Evolutionary conservation across 2,329 filamentous ascomycete genomes (phyloP), one percentile per base, ranked within the genome.

Genomic region (Monilinia polystroma): DNA sequence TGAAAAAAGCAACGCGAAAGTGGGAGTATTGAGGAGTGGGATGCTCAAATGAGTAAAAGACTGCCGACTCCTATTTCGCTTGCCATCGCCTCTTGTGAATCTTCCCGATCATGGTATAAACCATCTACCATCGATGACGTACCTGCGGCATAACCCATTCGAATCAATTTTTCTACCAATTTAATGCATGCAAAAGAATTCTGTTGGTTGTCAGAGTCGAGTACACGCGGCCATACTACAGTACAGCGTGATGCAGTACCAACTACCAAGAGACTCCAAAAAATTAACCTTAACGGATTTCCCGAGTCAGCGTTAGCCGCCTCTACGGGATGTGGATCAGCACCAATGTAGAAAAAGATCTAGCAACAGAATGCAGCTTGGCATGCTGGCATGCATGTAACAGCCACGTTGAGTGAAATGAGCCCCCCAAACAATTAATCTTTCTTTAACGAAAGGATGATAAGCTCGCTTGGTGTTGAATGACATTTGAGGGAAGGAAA

Each of bases 361-460:
- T 60, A 41, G 51, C 58, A 60, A n/a, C 45, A 60, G 29, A 12
- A 14, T n/a, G 32, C 29, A 51, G 57, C 20, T 51, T 38, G 57
- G 57, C 57, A 29, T 38, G 29, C 16, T 60, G 29, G 29, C 14
- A 60, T 49, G 29, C 14, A 60, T 32, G n/a, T n/a, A n/a, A n/a
- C 32, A 35, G 58, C 45, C 58, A 51, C 57, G 45, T 49, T 60
- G 29, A 23, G 26, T 35, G 56, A 59, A 43, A 60, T 49, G 29
- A 18, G 57, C 29, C 57, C 57, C 57, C 45, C 20, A 49, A 59
- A 59, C 20, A 35, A 38, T 51, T n/a, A 45, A 26, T 60, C 14
- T 51, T 49, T 51, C 20, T 51, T 49, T 51, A 20, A 26, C 20
- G 16, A n/a, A 38, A 60, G 29, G 45, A 60, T 60, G 29, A 18